These are phyloP conservation scores for Alnus rubra DNA, from an alignment of 306 rosid genomes.

Conservation along the genomic window DNA sequence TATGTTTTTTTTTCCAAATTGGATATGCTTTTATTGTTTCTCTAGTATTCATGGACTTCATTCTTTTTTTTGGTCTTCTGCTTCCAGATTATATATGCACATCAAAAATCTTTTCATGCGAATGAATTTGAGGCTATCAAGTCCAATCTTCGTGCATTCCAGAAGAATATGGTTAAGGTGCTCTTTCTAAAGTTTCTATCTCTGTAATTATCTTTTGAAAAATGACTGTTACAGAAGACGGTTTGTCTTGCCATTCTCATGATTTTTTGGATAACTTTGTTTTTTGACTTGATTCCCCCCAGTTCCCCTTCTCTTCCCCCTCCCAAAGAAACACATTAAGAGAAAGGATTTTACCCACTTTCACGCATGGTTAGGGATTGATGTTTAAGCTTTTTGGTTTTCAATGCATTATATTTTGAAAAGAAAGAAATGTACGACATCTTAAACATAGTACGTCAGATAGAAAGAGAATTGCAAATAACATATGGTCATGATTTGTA, in stretches of 20 bases:
- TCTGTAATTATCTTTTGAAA: too few species aligned
- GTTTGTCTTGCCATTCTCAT: too few species aligned
- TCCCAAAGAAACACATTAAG: background rate
- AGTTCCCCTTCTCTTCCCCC: background rate
- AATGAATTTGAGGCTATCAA: constrained; percentile 52
- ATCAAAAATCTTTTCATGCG: constrained; percentile 62
- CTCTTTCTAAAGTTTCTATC: too few species aligned
- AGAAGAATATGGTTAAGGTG: too few species aligned
- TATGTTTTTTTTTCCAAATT: too few species aligned
- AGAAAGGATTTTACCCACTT: background rate
- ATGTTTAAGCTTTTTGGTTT: background rate
- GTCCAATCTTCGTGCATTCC: constrained; percentile 43
- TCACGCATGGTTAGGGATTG: background rate
- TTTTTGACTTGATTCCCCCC: background rate
- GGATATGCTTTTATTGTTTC: background rate
- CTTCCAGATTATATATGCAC: constrained; percentile 73
- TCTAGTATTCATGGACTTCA: constrained; percentile 21
- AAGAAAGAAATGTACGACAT: too few species aligned
- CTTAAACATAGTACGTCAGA: background rate
- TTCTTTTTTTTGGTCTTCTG: constrained; percentile 1
- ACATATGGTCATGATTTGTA: background rate
- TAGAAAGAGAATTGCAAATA: background rate
- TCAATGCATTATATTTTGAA: background rate
- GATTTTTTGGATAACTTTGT: background rate
- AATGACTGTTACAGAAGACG: too few species aligned